Evolutionary conservation across 2,329 filamentous ascomycete species (phyloP), one percentile per base, ranked within the genome.

Genomic region (Aspergillus sclerotialis): DNA sequence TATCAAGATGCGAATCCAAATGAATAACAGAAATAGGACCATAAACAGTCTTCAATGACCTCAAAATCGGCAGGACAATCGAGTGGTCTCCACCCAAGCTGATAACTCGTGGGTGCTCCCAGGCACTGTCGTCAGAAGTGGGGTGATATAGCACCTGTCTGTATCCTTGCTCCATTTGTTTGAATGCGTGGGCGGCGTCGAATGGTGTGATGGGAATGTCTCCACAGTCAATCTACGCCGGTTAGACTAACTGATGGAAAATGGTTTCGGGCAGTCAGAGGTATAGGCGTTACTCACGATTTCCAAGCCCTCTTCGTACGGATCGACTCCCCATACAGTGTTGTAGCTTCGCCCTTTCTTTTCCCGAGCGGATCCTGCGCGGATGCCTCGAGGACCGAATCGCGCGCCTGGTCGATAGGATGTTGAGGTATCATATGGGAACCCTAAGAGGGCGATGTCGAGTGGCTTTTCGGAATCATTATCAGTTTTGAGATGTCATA

Each of bases 361-460:
- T 30, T 57, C 50, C 11, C 51, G 49, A 1, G 46, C 48, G 4
- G 47, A 54, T 16, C 44, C 53, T 5, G 52, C 47, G 8, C 56
- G 51, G 28, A 58, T 56, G 1, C 47, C 53, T 5, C 50, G 45
- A 3, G 56, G 56, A 4, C 56, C 56, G 28, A 59, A 56, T 8
- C 56, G 44, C 11, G 55, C 50, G 12, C 55, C 53, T 3, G 53
- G 50, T 3, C 55, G 47, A 37, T 58, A 61, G 17, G 49, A 53
- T 0, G 48, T 52, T 11, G 49, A 46, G 4, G 54, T 59, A 37
- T 61, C 56, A 35, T 52, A 61, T 7, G 56, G 57, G 31, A 57
- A 46, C 8, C 56, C 58, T 8, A 60, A 40, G 31, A 60, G 41
- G 7, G 45, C 49, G 33, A 60, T 57, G 36, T 56, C 54, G 12